Evolutionary conservation across 2,329 filamentous ascomycete species (phyloP), one percentile per base, ranked within the genome.

Genomic region (Sporothrix globosa): DNA sequence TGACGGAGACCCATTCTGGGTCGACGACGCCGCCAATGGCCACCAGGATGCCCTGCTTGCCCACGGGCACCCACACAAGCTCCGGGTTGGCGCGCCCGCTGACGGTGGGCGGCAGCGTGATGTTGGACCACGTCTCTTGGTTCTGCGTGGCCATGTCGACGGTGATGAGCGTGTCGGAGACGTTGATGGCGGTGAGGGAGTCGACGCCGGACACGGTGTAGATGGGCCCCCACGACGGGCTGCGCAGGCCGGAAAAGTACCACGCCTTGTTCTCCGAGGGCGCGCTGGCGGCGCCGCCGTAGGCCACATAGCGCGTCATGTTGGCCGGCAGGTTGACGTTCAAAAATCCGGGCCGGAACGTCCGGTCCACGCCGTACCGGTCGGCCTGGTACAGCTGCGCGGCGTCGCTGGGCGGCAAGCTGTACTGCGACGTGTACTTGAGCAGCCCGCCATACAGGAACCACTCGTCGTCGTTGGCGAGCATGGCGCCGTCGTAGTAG

Each of bases 41-140:
- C 0, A 97, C 84, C 10, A 97, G 82, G 58, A 96, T 89, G 0
- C 93, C 93, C 75, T 93, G 83, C 19, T 86, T 81, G 3, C 92
- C 91, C 58, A 93, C 92, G 1, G 93, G 93, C 0, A 97, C 85
- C 90, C 90, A 93, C 0, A 91, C 88, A 1, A 91, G 81, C 71
- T 91, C 89, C 0, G 89, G 83, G 74, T 86, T 88, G 4, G 88
- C 87, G 19, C 91, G 85, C 0, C 85, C 85, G 4, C 80, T 78
- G 7, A 90, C 80, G 4, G 76, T 73, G 0, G 75, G 53, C 0
- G 86, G 84, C 2, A 92, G 76, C 0, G 87, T 86, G 1, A 67
- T 73, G 73, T 91, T 92, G 7, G 75, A 78, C 87, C 90, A 92
- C 4, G 74, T 81, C 70, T 86, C 84, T 0, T 76, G 52, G 4